Percentiles rank a stretch among this genome's conserved stretches.
Conservation (phyloP, 805 yeast species). For the Clavispora asparagi region DNA sequence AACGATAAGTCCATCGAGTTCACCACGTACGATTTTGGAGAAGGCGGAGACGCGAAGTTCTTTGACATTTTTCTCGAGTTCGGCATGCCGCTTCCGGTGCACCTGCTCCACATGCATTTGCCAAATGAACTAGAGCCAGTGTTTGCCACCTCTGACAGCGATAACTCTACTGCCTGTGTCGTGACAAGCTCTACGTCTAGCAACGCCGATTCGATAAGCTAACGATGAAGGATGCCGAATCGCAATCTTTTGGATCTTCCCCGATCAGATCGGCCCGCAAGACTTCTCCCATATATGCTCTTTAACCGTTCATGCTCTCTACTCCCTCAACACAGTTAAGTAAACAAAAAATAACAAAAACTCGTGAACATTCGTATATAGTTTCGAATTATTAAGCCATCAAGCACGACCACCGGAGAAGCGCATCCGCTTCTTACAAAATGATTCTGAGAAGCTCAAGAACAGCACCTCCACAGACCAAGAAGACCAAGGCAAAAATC, state of each 20-base stretch:
- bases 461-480: constrained; percentile 78
- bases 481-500: constrained; percentile 56
- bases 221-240: no score
- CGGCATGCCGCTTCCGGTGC: constrained; percentile 21
- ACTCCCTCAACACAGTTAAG: not conserved
- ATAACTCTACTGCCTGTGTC: not conserved
- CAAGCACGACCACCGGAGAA: not conserved
- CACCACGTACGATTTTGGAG: constrained; percentile 22
- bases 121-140: not conserved
- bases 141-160: not conserved
- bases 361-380: not conserved
- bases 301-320: not conserved
- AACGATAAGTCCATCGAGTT: constrained; percentile 26
- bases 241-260: no score
- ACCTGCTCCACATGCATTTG: constrained; percentile 4
- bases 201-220: not conserved
- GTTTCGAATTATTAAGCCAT: not conserved
- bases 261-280: no score
- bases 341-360: not conserved
- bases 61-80: constrained; percentile 18
- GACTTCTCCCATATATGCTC: no score
- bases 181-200: not conserved
- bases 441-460: constrained; percentile 59
- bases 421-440: constrained; percentile 19
- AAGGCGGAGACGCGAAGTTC: constrained; percentile 13